Conservation (phyloP, 2,329 filamentous ascomycete genomes). For the Colletotrichum spinosum region DNA sequence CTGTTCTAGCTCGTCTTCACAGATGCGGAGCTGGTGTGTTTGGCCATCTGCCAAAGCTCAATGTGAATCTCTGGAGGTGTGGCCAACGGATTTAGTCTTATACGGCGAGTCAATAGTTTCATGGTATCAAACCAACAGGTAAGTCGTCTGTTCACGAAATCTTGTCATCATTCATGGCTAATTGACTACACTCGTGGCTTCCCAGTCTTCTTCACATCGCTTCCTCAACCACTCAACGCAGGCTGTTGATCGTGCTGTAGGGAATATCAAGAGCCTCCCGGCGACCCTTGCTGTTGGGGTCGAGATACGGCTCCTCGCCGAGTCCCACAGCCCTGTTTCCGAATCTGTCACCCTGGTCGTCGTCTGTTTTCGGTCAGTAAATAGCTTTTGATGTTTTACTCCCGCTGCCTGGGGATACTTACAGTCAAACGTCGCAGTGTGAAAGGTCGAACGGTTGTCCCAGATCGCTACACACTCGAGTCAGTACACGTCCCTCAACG, state of each 20-base stretch:
- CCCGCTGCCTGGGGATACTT: no score
- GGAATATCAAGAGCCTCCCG: slow-evolving; percentile 17
- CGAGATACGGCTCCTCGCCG: slow-evolving; percentile 66
- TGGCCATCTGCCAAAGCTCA: no score
- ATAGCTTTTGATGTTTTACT: no score
- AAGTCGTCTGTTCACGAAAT: no score
- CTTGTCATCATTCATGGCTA: no score
- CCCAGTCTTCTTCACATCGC: not conserved
- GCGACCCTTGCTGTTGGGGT: slow-evolving; percentile 59
- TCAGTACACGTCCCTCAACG: not conserved
- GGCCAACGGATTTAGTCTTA: no score
- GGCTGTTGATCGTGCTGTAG: slow-evolving; percentile 3
- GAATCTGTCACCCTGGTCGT: slow-evolving; percentile 60
- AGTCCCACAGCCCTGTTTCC: slow-evolving; percentile 66
- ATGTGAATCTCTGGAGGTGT: no score
- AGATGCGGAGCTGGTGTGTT: no score
- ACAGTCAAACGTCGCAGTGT: slow-evolving; percentile 69
- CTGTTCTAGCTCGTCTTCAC: no score
- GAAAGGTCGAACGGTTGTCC: slow-evolving; percentile 71
- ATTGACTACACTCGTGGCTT: no score
- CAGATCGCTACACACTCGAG: slow-evolving; percentile 58
- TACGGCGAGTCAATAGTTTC: no score
- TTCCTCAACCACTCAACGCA: not conserved
- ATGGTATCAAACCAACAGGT: no score
- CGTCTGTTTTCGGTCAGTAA: slow-evolving; percentile 42